Conservation (phyloP, 2,329 filamentous ascomycete species). For the Xylariaceae sp. region DNA sequence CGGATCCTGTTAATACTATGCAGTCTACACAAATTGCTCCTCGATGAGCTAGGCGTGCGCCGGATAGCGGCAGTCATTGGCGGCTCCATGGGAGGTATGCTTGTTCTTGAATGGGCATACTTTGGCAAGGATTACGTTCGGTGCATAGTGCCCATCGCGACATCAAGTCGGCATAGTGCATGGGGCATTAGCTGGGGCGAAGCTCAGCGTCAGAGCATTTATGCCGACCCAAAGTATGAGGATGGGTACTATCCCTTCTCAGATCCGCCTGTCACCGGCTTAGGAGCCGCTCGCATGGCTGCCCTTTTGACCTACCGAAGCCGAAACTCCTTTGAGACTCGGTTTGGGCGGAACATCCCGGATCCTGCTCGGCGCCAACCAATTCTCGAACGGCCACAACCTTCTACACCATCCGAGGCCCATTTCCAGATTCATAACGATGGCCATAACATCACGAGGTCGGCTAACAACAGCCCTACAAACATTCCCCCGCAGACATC, state of each 20-base stretch:
- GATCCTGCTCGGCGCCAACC: constrained; percentile 78
- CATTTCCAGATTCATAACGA: constrained; percentile 82
- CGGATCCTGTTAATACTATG: constrained; percentile 15
- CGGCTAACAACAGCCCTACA: constrained; percentile 42
- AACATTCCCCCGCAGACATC: constrained; percentile 21
- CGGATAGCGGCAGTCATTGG: constrained; percentile 76
- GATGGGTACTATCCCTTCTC: constrained; percentile 90
- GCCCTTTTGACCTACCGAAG: constrained; percentile 93
- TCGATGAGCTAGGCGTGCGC: constrained; percentile 74
- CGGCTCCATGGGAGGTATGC: constrained; percentile 83
- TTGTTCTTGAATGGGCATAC: constrained; percentile 88
- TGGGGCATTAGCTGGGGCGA: constrained; percentile 92
- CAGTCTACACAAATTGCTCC: constrained; percentile 70
- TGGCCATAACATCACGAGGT: constrained; percentile 63
- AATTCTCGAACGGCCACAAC: constrained; percentile 63
- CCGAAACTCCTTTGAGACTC: constrained; percentile 91
- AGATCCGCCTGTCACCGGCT: constrained; percentile 78
- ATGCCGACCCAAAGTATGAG: constrained; percentile 96
- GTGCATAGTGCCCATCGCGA: constrained; percentile 76
- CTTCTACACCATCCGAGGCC: constrained; percentile 59
- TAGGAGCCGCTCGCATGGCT: constrained; percentile 94
- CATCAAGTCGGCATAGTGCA: constrained; percentile 76
- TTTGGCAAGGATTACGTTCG: constrained; percentile 81
- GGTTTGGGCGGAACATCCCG: constrained; percentile 89
- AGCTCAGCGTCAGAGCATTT: constrained; percentile 87